A percentile compares a stretch with the other conserved stretches of the same genome.
phyloP scores from a whole-genome alignment of 352 stramenopile genomes.

The Phytophthora hibernalis region DNA sequence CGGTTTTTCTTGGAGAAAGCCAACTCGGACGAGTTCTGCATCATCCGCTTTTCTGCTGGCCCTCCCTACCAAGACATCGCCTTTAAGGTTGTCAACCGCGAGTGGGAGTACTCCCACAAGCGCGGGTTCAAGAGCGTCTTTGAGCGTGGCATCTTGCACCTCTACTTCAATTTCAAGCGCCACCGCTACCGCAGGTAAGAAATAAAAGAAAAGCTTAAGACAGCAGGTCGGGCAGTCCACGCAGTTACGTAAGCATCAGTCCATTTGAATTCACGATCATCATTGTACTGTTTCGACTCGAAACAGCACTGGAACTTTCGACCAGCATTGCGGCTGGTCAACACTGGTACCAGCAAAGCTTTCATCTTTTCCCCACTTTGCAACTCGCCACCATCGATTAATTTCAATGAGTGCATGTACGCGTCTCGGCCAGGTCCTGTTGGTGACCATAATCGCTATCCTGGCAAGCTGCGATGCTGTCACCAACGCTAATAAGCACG shows the following conservation, averaged over 20 bases:
- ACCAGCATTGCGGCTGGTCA: too few species aligned
- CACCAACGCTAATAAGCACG: neutral
- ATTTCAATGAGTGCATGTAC: conserved; percentile 1
- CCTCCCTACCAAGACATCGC: conserved; percentile 99
- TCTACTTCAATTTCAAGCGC: conserved; percentile 99
- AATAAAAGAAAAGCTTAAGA: neutral
- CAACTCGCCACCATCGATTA: neutral
- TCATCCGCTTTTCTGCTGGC: conserved; percentile 98
- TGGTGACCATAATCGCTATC: neutral
- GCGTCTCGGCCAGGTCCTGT: neutral
- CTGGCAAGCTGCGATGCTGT: neutral
- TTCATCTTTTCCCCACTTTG: neutral
- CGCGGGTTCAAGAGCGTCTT: conserved; percentile 98
- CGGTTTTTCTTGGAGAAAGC: conserved; percentile 95
- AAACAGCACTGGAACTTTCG: too few species aligned
- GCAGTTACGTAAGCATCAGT: too few species aligned
- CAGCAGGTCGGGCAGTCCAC: too few species aligned
- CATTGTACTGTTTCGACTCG: too few species aligned
- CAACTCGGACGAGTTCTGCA: conserved; percentile 96
- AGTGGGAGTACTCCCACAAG: conserved; percentile 98
- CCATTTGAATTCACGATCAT: too few species aligned
- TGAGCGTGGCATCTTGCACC: conserved; percentile 97
- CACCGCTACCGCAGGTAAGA: conserved; percentile 96
- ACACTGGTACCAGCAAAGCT: too few species aligned
- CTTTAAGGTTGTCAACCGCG: conserved; percentile 99